Base-by-base conservation (phyloP, 106 monocot species). In the Triglochin maritima region DNA sequence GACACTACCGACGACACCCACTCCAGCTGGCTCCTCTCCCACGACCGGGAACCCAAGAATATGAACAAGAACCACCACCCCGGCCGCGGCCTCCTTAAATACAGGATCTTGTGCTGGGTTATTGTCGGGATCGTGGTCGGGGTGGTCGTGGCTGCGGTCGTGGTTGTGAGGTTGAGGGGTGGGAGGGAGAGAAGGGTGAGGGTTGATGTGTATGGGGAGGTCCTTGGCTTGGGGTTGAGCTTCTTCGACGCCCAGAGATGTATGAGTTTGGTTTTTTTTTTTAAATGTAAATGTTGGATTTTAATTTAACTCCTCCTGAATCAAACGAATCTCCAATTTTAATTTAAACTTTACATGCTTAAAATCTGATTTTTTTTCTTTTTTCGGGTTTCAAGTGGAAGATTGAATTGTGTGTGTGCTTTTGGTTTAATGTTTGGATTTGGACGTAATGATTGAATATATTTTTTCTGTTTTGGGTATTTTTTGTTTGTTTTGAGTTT, bases 171-270 rank as follows among this genome's bases (percentile, higher is more conserved):
- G 77, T 55, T 43, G 83, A 77, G 44, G 78, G 47, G 29, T 83
- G 82, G 49, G 79, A 82, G 44, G 84, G 79, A 29, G 29, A 29
- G 29, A 29, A 1, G 29, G 29, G 29, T 29, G 29, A 29, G 29
- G 29, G 29, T 29, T 2, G 94, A 95, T 58, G 81, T 80, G 67
- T 95, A 83, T 75, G 84, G 87, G 10, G 9, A 81, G 47, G 94
- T 87, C 44, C 79, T 95, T 41, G 87, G 70, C 70, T 85, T 85
- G 75, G 94, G 90, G 46, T 81, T 95, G 56, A 79, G 87, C 85
- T 95, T 95, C 90, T 95, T 95, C 85, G 85, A 90, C 64, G 90
- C 90, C 69, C 94, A 95, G 79, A 71, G 82, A 52, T 95, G 91
- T 88, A 57, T 76, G 78, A 61, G 4, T 47, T 48, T 7, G 13